These are phyloP conservation scores for Colletotrichum sp. DNA, from an alignment of 2,329 filamentous ascomycete genomes.

Conservation along the genomic window DNA sequence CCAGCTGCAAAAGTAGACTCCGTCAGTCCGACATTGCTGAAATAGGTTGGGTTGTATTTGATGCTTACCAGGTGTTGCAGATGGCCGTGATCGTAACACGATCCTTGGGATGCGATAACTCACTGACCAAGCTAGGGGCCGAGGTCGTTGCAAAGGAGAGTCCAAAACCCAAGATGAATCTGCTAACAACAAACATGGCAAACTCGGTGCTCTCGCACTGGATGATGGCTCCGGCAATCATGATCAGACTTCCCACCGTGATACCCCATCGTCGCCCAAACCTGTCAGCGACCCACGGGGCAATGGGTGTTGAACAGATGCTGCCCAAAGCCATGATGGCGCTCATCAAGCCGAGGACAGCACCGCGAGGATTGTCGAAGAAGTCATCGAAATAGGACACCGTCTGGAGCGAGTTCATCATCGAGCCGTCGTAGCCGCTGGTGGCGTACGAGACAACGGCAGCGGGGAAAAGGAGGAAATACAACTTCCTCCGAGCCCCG, in stretches of 20 bases:
- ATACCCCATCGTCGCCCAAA: slow-evolving; percentile 36
- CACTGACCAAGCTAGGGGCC: slow-evolving; percentile 54
- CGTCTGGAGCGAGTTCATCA: slow-evolving; percentile 55
- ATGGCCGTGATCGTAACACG: slow-evolving; percentile 56
- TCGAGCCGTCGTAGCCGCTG: slow-evolving; percentile 53
- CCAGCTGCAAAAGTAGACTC: slow-evolving; percentile 36
- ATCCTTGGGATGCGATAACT: slow-evolving; percentile 58
- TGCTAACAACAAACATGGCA: slow-evolving; percentile 57
- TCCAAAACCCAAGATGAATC: slow-evolving; percentile 59
- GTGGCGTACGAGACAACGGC: slow-evolving; percentile 42
- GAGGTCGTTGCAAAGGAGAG: slow-evolving; percentile 56
- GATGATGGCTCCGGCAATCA: slow-evolving; percentile 33
- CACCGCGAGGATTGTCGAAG: slow-evolving; percentile 36
- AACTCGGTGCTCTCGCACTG: slow-evolving; percentile 28
- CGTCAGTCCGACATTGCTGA: background rate
- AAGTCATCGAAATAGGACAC: slow-evolving; percentile 46
- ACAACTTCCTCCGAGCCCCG: slow-evolving; percentile 31
- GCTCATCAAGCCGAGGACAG: slow-evolving; percentile 34
- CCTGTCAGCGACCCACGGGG: slow-evolving; percentile 34
- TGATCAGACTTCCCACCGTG: slow-evolving; percentile 32
- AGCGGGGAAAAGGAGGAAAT: slow-evolving; percentile 36
- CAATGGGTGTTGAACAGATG: slow-evolving; percentile 38
- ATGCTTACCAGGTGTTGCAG: slow-evolving; percentile 46
- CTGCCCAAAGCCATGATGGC: slow-evolving; percentile 54
- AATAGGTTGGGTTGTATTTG: fast-evolving